A percentile compares a stretch with the other conserved stretches of the same genome.
These are phyloP conservation scores for Cokeromyces recurvatus DNA, from an alignment of 371 early-diverging fungal species.

Conservation along the genomic window DNA sequence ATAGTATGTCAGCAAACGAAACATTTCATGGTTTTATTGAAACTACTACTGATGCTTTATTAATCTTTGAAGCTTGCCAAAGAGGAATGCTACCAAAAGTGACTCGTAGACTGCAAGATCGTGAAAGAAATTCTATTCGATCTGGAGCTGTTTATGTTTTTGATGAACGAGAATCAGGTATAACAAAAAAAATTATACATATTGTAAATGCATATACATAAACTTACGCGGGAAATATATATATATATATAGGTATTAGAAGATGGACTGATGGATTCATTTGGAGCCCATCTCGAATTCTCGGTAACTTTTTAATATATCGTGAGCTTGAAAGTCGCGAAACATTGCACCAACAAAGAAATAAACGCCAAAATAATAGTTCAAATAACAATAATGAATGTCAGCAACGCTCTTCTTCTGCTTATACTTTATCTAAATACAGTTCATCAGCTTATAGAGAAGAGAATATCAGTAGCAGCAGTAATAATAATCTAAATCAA, in stretches of 20 bases:
- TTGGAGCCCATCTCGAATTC: constrained; percentile 83
- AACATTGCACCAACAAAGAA: constrained; percentile 4
- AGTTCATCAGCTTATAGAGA: too few species aligned
- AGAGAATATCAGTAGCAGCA: too few species aligned
- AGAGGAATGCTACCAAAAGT: constrained; percentile 55
- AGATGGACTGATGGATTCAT: constrained; percentile 87
- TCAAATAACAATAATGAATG: too few species aligned
- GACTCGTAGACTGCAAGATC: constrained; percentile 57
- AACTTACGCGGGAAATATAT: too few species aligned
- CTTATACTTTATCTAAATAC: too few species aligned
- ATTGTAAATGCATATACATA: background rate
- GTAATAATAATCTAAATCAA: too few species aligned
- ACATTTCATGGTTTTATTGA: constrained; percentile 54
- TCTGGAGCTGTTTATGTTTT: constrained; percentile 69
- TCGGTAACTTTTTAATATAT: constrained; percentile 75
- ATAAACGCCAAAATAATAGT: background rate
- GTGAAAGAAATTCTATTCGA: constrained; percentile 53
- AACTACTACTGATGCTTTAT: constrained; percentile 61
- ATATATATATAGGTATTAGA: constrained; percentile 60
- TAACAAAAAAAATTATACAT: background rate
- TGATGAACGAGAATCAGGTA: constrained; percentile 67
- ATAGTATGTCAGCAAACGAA: constrained; percentile 30
- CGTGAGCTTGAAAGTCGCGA: constrained; percentile 64
- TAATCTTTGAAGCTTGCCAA: constrained; percentile 69
- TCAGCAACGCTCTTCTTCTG: too few species aligned